Evolutionary conservation across 2,329 filamentous ascomycete genomes (phyloP).

Genomic region (Cercospora zeina): DNA sequence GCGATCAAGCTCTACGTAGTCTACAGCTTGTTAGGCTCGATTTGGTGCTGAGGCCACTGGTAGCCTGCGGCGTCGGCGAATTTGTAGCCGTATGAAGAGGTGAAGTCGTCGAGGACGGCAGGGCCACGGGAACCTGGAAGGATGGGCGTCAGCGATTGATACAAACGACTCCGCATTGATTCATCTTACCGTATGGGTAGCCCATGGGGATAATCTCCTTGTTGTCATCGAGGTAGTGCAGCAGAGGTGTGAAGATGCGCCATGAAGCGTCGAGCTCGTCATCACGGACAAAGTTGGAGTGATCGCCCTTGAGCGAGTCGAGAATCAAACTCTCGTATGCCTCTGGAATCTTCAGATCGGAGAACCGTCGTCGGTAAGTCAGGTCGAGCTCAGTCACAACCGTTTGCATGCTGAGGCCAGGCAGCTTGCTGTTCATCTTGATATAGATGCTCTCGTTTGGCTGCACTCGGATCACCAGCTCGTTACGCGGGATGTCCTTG

Average conservation of each 20-base stretch:
- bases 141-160: conserved; percentile 24
- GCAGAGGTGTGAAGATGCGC: conserved; percentile 95
- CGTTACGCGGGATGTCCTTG: conserved; percentile 98
- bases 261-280: conserved; percentile 96
- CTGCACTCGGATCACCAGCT: conserved; percentile 98
- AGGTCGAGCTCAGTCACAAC: conserved; percentile 97
- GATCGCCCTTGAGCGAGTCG: conserved; percentile 96
- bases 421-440: conserved; percentile 99
- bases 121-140: conserved; percentile 88
- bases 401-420: conserved; percentile 98
- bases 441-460: conserved; percentile 99
- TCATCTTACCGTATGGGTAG: conserved; percentile 87
- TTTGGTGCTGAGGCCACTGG: conserved; percentile 80
- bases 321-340: conserved; percentile 97
- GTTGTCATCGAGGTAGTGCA: conserved; percentile 98
- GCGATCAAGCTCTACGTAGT: conserved; percentile 5
- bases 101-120: conserved; percentile 96
- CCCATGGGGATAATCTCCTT: conserved; percentile 99
- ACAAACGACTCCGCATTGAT: too few species aligned
- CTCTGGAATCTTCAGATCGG: conserved; percentile 98
- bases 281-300: conserved; percentile 98
- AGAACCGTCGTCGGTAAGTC: conserved; percentile 97
- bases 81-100: conserved; percentile 96
- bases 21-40: conserved; percentile 75
- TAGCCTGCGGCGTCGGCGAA: conserved; percentile 96